Evolutionary conservation across 1,284 basidiomycete genomes (phyloP).

Genomic region (Ganoderma multipileum): DNA sequence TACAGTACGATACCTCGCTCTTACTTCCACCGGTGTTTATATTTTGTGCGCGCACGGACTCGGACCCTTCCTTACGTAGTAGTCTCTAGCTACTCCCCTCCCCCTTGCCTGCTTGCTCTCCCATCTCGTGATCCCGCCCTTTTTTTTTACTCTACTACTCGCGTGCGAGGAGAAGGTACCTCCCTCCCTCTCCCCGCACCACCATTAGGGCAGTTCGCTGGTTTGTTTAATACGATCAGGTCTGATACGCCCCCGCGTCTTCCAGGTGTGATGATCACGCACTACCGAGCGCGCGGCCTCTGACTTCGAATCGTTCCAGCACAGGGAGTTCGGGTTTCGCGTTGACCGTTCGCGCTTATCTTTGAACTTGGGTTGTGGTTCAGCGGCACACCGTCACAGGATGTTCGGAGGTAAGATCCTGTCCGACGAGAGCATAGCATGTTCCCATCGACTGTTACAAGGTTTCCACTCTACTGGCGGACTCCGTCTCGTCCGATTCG

Average conservation of each 20-base stretch:
- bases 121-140: conserved; percentile 31
- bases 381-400: background rate
- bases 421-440: background rate
- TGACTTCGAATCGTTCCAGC: background rate
- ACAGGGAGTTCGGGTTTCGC: too few relatives aligned
- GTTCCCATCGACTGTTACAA: background rate
- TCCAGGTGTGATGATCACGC: background rate
- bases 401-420: too few relatives aligned
- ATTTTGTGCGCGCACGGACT: conserved; percentile 30
- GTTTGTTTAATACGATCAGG: conserved; percentile 37
- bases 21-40: conserved; percentile 21
- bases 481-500: background rate
- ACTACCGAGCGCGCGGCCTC: background rate
- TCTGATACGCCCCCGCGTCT: conserved; percentile 28
- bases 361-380: background rate
- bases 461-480: background rate
- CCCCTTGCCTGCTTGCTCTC: conserved; percentile 27
- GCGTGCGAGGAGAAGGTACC: conserved; percentile 45
- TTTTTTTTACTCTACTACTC: conserved; percentile 37
- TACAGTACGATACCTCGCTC: conserved; percentile 27
- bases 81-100: conserved; percentile 10
- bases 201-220: conserved; percentile 36
- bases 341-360: background rate
- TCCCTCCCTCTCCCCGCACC: conserved; percentile 26
- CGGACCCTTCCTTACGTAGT: conserved; percentile 30